Percentiles rank a stretch among this genome's conserved stretches.
Evolutionary conservation across 1,284 basidiomycete genomes (phyloP).

Genomic region (Coriolopsis trogii): DNA sequence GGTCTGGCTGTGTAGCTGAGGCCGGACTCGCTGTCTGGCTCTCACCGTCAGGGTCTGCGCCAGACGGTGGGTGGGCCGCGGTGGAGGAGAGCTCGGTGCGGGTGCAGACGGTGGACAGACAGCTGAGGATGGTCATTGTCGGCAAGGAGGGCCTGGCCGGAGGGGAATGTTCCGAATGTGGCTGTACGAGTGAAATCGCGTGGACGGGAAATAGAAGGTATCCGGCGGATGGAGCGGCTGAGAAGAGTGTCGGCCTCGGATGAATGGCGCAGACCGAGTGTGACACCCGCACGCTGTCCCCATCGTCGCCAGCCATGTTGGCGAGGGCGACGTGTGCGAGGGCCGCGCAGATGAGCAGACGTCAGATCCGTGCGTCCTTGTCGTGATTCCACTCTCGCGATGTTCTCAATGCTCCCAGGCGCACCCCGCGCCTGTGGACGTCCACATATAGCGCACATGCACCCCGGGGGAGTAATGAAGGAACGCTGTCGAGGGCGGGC

Average conservation of each 20-base stretch:
- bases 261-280: slow-evolving; percentile 11
- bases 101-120: neutral
- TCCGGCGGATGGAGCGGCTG: slow-evolving; percentile 12
- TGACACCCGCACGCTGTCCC: too few species aligned
- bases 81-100: slow-evolving; percentile 17
- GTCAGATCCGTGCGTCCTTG: slow-evolving; percentile 20
- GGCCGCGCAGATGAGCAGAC: slow-evolving; percentile 4
- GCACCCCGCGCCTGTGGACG: neutral
- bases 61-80: slow-evolving; percentile 36
- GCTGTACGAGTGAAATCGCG: slow-evolving; percentile 21
- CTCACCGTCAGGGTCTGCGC: too few species aligned
- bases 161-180: slow-evolving; percentile 20
- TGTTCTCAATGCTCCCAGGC: slow-evolving; percentile 7
- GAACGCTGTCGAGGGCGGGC: slow-evolving; percentile 3
- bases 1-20: too few species aligned
- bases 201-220: slow-evolving; percentile 24
- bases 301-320: too few species aligned
- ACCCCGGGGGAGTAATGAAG: slow-evolving; percentile 1
- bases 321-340: slow-evolving; percentile 3
- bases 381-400: slow-evolving; percentile 2
- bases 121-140: neutral
- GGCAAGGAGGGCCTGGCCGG: slow-evolving; percentile 15
- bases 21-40: too few species aligned
- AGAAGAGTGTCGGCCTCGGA: neutral
- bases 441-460: neutral